These are phyloP conservation scores for Helichrysum umbraculigerum DNA, from an alignment of 129 eudicot species.

Conservation along the genomic window DNA sequence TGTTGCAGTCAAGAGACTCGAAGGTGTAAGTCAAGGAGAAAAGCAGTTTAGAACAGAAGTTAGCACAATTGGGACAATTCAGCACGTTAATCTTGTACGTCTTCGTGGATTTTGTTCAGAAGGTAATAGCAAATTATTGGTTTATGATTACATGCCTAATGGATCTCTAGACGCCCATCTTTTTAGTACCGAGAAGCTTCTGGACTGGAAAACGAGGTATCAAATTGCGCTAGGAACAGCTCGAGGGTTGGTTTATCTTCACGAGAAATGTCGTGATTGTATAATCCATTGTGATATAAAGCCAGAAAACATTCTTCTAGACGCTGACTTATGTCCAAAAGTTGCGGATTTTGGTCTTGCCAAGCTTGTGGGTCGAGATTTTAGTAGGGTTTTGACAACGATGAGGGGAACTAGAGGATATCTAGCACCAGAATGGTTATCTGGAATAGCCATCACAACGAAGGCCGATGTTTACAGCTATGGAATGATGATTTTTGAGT, in stretches of 20 bases:
- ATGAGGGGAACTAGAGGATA: constrained; percentile 70
- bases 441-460: constrained; percentile 58
- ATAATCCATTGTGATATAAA: constrained; percentile 80
- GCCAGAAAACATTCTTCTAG: constrained; percentile 72
- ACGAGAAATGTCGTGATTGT: constrained; percentile 66
- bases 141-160: constrained; percentile 62
- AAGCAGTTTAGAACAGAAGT: constrained; percentile 71
- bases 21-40: constrained; percentile 62
- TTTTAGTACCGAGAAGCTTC: constrained; percentile 29
- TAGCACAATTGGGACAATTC: constrained; percentile 69
- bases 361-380: constrained; percentile 75
- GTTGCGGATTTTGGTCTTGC: constrained; percentile 78
- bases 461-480: constrained; percentile 78
- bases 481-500: constrained; percentile 72
- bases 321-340: constrained; percentile 49
- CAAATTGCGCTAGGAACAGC: constrained; percentile 64
- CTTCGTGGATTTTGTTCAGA: constrained; percentile 69
- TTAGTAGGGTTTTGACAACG: constrained; percentile 71
- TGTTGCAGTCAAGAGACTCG: constrained; percentile 68
- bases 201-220: constrained; percentile 61
- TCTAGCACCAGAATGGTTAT: constrained; percentile 77
- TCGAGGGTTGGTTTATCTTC: constrained; percentile 63
- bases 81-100: constrained; percentile 66
- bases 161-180: constrained; percentile 61
- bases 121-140: constrained; percentile 46